Percentiles rank a stretch among this genome's conserved stretches.
Conservation (phyloP, 2,329 filamentous ascomycete species). For the Fusarium napiforme region DNA sequence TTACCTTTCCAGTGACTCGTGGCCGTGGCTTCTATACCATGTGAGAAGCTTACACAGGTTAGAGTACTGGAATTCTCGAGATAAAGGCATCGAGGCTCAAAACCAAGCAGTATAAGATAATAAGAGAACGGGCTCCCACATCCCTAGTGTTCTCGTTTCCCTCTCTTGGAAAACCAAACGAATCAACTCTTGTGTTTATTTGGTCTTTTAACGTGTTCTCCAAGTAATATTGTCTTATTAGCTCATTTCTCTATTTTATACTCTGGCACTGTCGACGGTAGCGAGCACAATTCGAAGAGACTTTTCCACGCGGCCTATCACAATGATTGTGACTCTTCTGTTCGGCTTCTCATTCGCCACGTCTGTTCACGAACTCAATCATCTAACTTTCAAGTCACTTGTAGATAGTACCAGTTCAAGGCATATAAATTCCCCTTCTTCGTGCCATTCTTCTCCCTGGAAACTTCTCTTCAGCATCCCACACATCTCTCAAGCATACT, state of each 20-base stretch:
- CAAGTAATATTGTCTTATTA: not conserved
- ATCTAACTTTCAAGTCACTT: not conserved
- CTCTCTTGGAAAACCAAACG: no score
- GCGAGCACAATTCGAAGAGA: not conserved
- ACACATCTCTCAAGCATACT: not conserved
- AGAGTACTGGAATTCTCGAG: not conserved
- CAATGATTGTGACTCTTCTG: not conserved
- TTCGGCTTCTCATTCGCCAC: not conserved
- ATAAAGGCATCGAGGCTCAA: not conserved
- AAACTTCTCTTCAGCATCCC: not conserved
- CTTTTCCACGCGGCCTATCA: not conserved
- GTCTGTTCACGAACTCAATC: not conserved
- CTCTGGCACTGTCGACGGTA: not conserved
- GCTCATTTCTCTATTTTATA: not conserved
- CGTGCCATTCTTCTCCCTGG: accelerated
- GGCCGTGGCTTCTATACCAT: accelerated
- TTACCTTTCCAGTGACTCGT: accelerated
- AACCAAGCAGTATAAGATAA: no score
- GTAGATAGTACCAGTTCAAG: not conserved
- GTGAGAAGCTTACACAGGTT: not conserved
- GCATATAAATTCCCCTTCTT: not conserved
- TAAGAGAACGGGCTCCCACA: not conserved
- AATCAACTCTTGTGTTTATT: no score
- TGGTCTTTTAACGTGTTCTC: not conserved
- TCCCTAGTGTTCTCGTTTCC: not conserved